Base-by-base conservation (phyloP, 2,329 filamentous ascomycete species). In the Sporothrix euskadiensis region DNA sequence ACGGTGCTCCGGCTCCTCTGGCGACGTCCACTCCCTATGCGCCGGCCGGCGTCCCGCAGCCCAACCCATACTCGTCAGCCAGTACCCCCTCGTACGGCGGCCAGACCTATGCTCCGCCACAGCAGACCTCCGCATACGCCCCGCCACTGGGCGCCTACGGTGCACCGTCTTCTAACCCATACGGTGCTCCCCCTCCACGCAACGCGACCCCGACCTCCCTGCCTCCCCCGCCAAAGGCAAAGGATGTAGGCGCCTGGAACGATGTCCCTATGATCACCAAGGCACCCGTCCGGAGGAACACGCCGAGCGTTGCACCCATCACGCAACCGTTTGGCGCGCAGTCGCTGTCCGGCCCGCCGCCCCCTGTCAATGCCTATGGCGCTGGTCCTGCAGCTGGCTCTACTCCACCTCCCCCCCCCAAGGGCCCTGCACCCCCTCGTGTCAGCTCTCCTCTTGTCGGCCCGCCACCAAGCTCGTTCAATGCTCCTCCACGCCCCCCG, bases 241-340 rank as follows among this genome's bases (percentile, higher is more conserved):
- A 90, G 79, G 91, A 92, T 76, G 90, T 91, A 76, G 89, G 91
- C 39, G 92, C 92, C 78, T 99, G 96, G 96, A 99, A 99, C 78
- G 96, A 99, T 81, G 91, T 97, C 70, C 96, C 96, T 1, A 88
- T 97, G 78, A 92, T 98, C 63, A 87, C 89, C 63, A 93, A 95
- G 84, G 84, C 88, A 72, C 87, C 91, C 16, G 87, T 91, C 30
- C 90, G 94, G 77, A 89, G 91, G 79, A 86, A 87, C 63, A 98
- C 95, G 0, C 94, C 94, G 2, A 89, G 86, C 72, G 84, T 89
- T 26, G 88, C 89, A 70, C 85, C 91, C 3, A 89, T 94, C 69
- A 89, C 86, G n/a, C 89, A 92, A 22, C 93, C 94, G 9, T 97
- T 96, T 84, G 87, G 89, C 1, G 88, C 88, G 79, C 86, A 87